phyloP scores from a whole-genome alignment of 495 filamentous ascomycete genomes.

The Annulohypoxylon moriforme region DNA sequence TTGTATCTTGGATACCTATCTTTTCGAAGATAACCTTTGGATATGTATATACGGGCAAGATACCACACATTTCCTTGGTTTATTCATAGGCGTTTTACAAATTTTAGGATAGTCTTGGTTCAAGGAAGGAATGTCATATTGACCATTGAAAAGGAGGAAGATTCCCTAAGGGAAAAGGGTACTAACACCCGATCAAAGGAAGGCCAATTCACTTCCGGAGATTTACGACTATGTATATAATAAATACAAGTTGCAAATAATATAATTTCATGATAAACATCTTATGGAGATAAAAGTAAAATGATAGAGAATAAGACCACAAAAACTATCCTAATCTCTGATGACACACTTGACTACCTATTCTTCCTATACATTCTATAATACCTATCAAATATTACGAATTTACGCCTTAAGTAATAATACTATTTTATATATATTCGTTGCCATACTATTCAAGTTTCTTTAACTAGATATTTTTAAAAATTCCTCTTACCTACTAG shows the following conservation, averaged over 20 bases:
- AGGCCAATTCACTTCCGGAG: not conserved
- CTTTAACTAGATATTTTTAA: no score
- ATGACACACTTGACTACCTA: no score
- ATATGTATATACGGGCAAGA: conserved; percentile 10
- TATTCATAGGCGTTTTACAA: not conserved
- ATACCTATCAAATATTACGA: no score
- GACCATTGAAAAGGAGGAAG: not conserved
- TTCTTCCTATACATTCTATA: no score
- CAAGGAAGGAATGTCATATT: not conserved
- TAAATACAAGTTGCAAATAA: conserved; percentile 10
- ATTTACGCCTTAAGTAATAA: no score
- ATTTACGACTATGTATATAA: conserved; percentile 18
- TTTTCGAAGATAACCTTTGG: conserved; percentile 15
- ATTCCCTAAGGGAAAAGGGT: not conserved
- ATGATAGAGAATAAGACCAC: no score
- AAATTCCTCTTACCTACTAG: no score
- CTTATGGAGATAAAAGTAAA: no score
- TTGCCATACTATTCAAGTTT: no score
- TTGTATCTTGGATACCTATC: conserved; percentile 17
- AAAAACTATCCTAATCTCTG: no score
- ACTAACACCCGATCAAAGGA: not conserved
- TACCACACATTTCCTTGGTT: not conserved
- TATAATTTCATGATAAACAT: not conserved
- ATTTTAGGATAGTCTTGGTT: not conserved
- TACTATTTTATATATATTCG: no score